Conservation (phyloP, 768 basidiomycete genomes). For the Trametes villosa region DNA sequence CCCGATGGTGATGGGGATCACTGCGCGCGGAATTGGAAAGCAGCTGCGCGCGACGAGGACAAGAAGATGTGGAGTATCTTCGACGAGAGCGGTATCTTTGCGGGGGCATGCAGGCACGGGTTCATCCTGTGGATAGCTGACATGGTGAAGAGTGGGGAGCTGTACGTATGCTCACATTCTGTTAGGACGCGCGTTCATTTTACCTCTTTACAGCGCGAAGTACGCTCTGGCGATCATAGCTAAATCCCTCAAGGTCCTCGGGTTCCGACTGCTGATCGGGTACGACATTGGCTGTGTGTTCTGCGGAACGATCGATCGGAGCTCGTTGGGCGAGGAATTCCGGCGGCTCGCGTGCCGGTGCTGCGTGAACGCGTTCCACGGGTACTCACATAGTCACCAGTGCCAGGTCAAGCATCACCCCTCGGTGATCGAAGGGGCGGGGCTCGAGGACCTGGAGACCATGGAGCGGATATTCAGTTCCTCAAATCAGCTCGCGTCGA, state of each 20-base stretch:
- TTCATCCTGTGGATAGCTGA: conserved; percentile 25
- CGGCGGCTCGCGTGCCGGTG: not conserved
- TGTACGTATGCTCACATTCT: conserved; percentile 15
- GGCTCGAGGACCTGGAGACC: conserved; percentile 38
- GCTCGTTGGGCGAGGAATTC: conserved; percentile 12
- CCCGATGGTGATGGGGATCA: conserved; percentile 13
- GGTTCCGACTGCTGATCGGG: not conserved
- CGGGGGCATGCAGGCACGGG: conserved; percentile 22
- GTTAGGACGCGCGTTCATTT: not conserved
- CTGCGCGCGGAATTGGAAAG: conserved; percentile 40
- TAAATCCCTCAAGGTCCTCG: conserved; percentile 7
- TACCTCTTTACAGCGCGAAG: conserved; percentile 24
- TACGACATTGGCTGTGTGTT: conserved; percentile 30
- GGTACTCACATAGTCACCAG: conserved; percentile 38
- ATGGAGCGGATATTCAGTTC: conserved; percentile 28
- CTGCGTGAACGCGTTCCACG: conserved; percentile 38
- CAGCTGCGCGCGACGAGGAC: conserved; percentile 29
- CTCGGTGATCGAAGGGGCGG: conserved; percentile 32
- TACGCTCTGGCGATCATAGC: conserved; percentile 24
- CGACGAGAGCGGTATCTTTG: conserved; percentile 44
- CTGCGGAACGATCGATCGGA: conserved; percentile 9
- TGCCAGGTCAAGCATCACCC: conserved; percentile 42
- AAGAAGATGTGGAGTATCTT: conserved; percentile 43
- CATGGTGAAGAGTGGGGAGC: conserved; percentile 25
- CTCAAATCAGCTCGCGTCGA: conserved; percentile 27